A percentile compares a stretch with the other conserved stretches of the same genome.
Conservation (phyloP, 2,329 filamentous ascomycete genomes). For the Aspergillus tanneri region DNA sequence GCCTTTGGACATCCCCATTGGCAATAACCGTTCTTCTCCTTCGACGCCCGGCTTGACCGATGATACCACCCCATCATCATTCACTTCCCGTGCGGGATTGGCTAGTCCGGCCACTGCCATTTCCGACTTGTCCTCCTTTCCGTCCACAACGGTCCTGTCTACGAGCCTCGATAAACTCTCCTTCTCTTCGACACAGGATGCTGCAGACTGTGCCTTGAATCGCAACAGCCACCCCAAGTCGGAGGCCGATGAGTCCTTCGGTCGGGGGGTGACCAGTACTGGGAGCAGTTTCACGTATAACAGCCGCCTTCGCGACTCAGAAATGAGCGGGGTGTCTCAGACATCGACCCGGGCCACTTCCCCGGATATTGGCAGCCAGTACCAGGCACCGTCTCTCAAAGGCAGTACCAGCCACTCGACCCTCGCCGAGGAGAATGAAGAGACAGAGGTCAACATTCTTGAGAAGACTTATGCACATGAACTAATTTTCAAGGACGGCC, state of each 20-base stretch:
- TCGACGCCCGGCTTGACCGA: constrained; percentile 40
- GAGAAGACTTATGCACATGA: constrained; percentile 91
- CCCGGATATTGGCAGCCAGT: constrained; percentile 63
- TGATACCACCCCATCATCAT: constrained; percentile 41
- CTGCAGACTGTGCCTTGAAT: constrained; percentile 29
- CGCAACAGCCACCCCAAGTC: constrained; percentile 37
- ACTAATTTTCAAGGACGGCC: constrained; percentile 89
- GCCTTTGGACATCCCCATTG: constrained; percentile 45
- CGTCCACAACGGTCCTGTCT: constrained; percentile 28
- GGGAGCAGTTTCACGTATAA: constrained; percentile 77
- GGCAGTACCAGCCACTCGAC: constrained; percentile 65
- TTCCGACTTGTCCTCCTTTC: constrained; percentile 29
- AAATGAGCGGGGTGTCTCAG: constrained; percentile 74
- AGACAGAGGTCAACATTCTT: constrained; percentile 79
- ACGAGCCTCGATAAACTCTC: constrained; percentile 28
- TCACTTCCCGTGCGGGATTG: constrained; percentile 43
- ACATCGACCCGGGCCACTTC: constrained; percentile 86
- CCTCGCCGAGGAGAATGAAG: constrained; percentile 71
- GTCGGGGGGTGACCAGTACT: constrained; percentile 70
- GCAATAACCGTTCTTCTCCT: constrained; percentile 28
- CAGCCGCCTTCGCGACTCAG: constrained; percentile 71
- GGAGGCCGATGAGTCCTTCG: constrained; percentile 43
- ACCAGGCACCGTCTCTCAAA: constrained; percentile 63
- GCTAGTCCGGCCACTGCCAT: constrained; percentile 30
- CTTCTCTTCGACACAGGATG: constrained; percentile 27